Conservation (phyloP, 2,329 filamentous ascomycete genomes). For the Alternaria brassicae region DNA sequence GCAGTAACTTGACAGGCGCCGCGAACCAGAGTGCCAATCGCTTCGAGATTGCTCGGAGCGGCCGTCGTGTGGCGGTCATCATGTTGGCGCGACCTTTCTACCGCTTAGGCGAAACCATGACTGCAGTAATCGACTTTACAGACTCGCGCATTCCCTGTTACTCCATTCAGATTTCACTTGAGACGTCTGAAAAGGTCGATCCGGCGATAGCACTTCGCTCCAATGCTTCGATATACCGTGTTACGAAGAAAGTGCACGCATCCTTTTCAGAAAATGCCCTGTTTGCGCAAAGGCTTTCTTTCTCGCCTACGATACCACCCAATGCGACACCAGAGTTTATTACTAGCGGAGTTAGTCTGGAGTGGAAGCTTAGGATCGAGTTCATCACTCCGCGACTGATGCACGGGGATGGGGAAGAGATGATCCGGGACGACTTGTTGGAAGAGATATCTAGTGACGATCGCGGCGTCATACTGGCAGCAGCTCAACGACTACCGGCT, state of each 20-base stretch:
- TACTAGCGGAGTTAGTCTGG: constrained; percentile 84
- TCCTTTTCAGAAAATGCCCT: constrained; percentile 82
- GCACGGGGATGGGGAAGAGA: constrained; percentile 43
- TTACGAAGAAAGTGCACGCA: constrained; percentile 82
- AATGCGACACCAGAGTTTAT: constrained; percentile 88
- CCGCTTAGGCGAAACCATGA: constrained; percentile 85
- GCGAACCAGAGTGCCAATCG: constrained; percentile 85
- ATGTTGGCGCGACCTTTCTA: constrained; percentile 89
- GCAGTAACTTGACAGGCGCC: constrained; percentile 64
- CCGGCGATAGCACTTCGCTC: constrained; percentile 82
- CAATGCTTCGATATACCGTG: constrained; percentile 82
- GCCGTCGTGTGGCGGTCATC: constrained; percentile 88
- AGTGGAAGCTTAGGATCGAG: constrained; percentile 89
- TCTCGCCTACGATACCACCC: constrained; percentile 82
- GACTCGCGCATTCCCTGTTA: constrained; percentile 82
- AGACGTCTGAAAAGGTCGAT: constrained; percentile 85
- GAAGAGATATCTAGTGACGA: constrained; percentile 83
- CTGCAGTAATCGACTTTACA: constrained; percentile 82
- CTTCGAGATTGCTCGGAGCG: constrained; percentile 93
- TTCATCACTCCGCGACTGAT: constrained; percentile 79
- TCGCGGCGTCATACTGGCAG: constrained; percentile 76
- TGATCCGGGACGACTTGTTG: constrained; percentile 60
- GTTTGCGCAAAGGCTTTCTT: constrained; percentile 79
- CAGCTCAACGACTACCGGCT: constrained; percentile 77
- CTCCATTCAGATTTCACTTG: constrained; percentile 81